Conservation (phyloP, 345 rosid species). For the Heritiera fomes region DNA sequence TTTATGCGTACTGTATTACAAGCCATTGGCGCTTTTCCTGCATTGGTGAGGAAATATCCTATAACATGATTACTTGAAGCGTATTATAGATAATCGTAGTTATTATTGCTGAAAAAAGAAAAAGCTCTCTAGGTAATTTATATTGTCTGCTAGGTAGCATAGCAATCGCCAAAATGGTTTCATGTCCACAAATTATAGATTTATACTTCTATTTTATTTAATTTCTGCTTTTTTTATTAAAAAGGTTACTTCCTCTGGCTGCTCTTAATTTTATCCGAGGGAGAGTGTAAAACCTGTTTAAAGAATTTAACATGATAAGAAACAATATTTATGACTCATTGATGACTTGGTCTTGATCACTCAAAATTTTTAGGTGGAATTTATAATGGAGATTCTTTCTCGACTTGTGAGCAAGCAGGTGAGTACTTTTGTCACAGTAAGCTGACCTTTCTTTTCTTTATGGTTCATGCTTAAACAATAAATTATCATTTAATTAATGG, state of each 20-base stretch:
- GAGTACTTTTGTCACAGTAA: slow-evolving; percentile 24
- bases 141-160: not conserved
- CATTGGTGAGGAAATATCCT: slow-evolving; percentile 55
- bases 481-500: not conserved
- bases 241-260: not conserved
- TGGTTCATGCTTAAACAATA: slow-evolving; percentile 15
- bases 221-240: not conserved
- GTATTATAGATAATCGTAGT: not conserved
- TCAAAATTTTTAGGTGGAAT: slow-evolving; percentile 63
- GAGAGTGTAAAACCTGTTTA: not conserved
- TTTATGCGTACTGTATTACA: slow-evolving; percentile 99
- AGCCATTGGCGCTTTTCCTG: slow-evolving; percentile 96
- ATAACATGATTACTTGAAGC: not conserved
- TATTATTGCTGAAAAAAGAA: not conserved
- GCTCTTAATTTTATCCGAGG: not conserved
- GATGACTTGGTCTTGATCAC: slow-evolving; percentile 17
- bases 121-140: not conserved
- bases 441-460: not conserved
- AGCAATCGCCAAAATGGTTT: not conserved
- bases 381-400: slow-evolving; percentile 91
- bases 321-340: slow-evolving; percentile 8
- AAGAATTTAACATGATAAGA: not conserved
- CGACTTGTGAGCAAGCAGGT: slow-evolving; percentile 98
- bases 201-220: not conserved
- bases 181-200: not conserved